Evolutionary conservation across 2,329 filamentous ascomycete genomes (phyloP).

Genomic region (Camptophora hylomeconis): DNA sequence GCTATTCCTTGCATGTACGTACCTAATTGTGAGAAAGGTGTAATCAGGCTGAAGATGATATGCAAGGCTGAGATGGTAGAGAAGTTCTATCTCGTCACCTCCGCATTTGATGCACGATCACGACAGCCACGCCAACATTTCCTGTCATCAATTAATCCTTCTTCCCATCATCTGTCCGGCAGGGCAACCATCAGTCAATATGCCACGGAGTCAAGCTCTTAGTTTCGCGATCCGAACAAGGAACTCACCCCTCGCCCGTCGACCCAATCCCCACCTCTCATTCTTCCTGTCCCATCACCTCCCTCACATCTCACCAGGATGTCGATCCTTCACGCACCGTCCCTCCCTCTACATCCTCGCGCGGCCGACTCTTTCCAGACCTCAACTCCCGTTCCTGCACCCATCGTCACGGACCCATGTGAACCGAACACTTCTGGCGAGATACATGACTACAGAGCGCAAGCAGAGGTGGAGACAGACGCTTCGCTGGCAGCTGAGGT

Average conservation of each 20-base stretch:
- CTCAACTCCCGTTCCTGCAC: conserved; percentile 54
- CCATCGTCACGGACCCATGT: conserved; percentile 38
- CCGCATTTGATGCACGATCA: too few species aligned
- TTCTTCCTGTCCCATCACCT: conserved; percentile 1
- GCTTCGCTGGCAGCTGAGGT: conserved; percentile 56
- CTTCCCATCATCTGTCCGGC: too few species aligned
- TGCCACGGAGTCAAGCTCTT: conserved; percentile 5
- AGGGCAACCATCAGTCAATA: neutral
- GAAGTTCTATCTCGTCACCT: too few species aligned
- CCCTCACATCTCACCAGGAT: conserved; percentile 10
- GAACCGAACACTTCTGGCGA: conserved; percentile 43
- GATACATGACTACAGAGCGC: conserved; percentile 68
- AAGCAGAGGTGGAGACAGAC: conserved; percentile 41
- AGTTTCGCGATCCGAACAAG: conserved; percentile 4
- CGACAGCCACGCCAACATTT: neutral
- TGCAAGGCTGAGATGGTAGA: too few species aligned
- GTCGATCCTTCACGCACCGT: conserved; percentile 46
- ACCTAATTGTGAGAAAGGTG: too few species aligned
- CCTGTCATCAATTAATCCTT: too few species aligned
- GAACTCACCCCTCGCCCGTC: neutral
- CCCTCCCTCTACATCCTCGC: conserved; percentile 38
- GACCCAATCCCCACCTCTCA: neutral
- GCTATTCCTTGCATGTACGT: too few species aligned
- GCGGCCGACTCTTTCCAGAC: conserved; percentile 37
- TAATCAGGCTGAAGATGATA: too few species aligned